Evolutionary conservation across 768 basidiomycete species (phyloP).

Genomic region (Mrakia hoshinonis): DNA sequence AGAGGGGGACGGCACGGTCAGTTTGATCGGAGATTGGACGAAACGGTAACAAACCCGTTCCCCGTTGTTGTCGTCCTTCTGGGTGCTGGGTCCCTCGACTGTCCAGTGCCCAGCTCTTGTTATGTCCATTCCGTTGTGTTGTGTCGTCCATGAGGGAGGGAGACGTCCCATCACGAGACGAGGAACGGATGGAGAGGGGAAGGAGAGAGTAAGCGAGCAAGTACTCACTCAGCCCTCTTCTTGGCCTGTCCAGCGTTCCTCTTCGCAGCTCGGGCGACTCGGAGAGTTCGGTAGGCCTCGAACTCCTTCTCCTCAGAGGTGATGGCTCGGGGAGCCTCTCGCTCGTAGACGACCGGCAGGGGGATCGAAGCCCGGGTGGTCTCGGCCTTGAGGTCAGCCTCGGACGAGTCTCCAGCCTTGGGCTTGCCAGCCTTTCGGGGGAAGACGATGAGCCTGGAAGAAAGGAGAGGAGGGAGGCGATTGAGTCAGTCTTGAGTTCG

Average conservation of each 20-base stretch:
- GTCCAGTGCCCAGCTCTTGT: not conserved
- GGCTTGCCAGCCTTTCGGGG: conserved; percentile 89
- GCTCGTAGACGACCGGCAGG: conserved; percentile 58
- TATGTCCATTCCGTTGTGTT: not conserved
- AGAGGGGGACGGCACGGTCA: not conserved
- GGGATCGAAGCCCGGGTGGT: conserved; percentile 56
- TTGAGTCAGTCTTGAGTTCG: not conserved
- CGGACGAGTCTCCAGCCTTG: conserved; percentile 87
- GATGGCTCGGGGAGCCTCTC: conserved; percentile 86
- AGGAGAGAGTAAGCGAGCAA: not conserved
- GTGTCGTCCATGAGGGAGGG: no score
- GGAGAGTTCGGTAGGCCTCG: conserved; percentile 80
- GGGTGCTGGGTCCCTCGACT: no score
- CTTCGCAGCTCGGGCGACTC: conserved; percentile 67
- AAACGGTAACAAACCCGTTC: no score
- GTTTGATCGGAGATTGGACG: no score
- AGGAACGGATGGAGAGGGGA: not conserved
- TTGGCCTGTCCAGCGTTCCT: conserved; percentile 83
- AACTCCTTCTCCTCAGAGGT: conserved; percentile 80
- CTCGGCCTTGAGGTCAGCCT: conserved; percentile 67
- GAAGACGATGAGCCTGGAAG: conserved; percentile 72
- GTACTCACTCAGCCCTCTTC: conserved; percentile 49
- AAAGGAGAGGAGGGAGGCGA: not conserved
- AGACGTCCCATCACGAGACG: no score
- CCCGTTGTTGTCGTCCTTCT: no score